These are phyloP conservation scores for Ricinus communis DNA, from an alignment of 345 rosid species.

Conservation along the genomic window DNA sequence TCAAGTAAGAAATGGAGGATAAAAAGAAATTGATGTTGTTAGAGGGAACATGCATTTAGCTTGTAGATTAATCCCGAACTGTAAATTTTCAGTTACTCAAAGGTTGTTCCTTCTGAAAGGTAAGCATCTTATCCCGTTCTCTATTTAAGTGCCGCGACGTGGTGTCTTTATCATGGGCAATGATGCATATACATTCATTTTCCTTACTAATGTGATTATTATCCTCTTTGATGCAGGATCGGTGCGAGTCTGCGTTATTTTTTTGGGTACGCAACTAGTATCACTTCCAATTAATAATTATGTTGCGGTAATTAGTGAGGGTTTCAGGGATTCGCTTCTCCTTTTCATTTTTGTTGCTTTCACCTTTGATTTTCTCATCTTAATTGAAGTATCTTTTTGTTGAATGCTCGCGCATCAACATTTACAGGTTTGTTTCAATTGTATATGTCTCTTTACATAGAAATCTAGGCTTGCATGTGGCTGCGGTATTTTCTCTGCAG, in stretches of 20 bases:
- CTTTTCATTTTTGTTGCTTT: not conserved
- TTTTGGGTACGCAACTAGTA: not conserved
- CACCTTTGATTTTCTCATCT: not conserved
- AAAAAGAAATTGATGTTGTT: not conserved
- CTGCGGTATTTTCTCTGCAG: too few species aligned
- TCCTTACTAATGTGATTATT: too few species aligned
- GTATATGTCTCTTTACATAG: too few species aligned
- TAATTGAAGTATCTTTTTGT: too few species aligned
- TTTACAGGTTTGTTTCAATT: too few species aligned
- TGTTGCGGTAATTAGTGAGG: constrained; percentile 4
- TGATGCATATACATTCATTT: too few species aligned
- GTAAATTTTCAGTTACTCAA: constrained; percentile 12
- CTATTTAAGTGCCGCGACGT: not conserved
- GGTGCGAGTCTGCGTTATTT: not conserved
- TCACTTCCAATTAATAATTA: not conserved
- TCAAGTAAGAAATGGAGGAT: not conserved
- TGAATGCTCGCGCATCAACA: too few species aligned
- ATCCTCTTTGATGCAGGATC: constrained; percentile 3
- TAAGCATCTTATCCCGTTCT: constrained; percentile 3
- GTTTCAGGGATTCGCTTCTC: not conserved
- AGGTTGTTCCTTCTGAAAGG: constrained; percentile 15
- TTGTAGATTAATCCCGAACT: constrained; percentile 17
- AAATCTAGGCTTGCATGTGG: too few species aligned
- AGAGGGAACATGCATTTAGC: not conserved
- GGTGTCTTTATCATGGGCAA: too few species aligned